Percentiles rank a stretch among this genome's conserved stretches.
These are phyloP conservation scores for Rhododendron vialii DNA, from an alignment of 148 eudicot genomes.

Conservation along the genomic window DNA sequence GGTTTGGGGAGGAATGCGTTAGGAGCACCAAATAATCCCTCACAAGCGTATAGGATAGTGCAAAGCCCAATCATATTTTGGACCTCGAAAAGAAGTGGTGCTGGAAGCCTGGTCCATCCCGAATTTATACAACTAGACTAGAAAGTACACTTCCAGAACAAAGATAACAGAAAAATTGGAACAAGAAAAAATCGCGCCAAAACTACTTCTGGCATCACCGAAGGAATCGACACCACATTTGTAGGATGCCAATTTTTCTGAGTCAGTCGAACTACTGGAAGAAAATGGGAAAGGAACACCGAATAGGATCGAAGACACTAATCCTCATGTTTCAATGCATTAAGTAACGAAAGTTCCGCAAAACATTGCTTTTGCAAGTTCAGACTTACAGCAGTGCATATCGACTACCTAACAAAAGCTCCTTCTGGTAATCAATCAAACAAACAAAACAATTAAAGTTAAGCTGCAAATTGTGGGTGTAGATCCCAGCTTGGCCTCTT, in stretches of 20 bases:
- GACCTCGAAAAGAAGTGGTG: background rate
- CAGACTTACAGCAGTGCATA: background rate
- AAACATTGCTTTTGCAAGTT: background rate
- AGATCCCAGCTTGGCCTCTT: no score
- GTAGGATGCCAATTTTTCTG: background rate
- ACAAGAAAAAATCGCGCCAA: no score
- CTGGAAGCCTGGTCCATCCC: background rate
- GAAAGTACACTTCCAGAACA: background rate
- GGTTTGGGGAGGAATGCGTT: no score
- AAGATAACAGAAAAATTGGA: background rate
- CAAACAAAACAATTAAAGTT: background rate
- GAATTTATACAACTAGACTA: no score
- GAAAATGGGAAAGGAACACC: background rate
- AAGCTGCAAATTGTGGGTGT: no score
- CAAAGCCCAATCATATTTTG: background rate
- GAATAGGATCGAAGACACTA: background rate
- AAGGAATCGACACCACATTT: background rate
- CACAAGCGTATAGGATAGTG: background rate
- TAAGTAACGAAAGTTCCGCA: background rate
- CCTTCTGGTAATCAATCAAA: background rate
- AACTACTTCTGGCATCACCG: background rate
- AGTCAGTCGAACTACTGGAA: background rate
- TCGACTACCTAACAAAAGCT: background rate
- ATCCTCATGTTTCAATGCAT: background rate
- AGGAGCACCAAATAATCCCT: no score